Evolutionary conservation across 345 rosid genomes (phyloP), one percentile per base, ranked within the genome.

Genomic region (Hibiscus trionum): DNA sequence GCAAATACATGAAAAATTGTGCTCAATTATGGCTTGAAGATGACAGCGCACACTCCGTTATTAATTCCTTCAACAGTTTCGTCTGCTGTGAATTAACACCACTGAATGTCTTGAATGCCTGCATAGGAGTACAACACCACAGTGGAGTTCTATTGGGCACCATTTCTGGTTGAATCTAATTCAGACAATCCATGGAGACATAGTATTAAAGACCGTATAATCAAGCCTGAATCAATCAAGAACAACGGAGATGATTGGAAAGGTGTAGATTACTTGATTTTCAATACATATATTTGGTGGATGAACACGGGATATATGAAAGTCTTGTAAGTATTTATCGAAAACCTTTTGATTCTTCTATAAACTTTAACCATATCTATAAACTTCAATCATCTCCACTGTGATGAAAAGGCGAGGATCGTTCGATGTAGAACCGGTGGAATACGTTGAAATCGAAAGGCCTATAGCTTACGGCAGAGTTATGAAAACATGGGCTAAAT

Each of bases 231-330:
- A 52, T 52, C 56, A 1, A 52, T 52, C 21, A 52, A 52, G n/a
- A 86, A 84, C 16, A 80, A 78, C 8, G 93, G 88, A 1, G 76
- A 80, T 10, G 79, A 78, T 60, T 90, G 93, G 93, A 85, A 84
- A 57, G 82, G 82, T n/a, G 82, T 73, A 1, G 84, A 85, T 72
- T 86, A 70, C 72, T 84, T 90, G 59, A 72, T 88, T 61, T 88
- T 90, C 77, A 86, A 86, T 78, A 73, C 93, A 0, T 88, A 47
- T 47, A 88, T 56, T 57, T 89, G 95, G 95, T 89, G 90, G 95
- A 80, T 77, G 75, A 67, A 80, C 57, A 70, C 72, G 29, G 71
- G 77, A 72, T 81, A 78, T 35, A 75, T 84, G 64, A 86, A 84
- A 85, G 80, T 84, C 50, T 33, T 86, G 91, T 84, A 81, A 83